Evolutionary conservation across 2,329 filamentous ascomycete species (phyloP).

Genomic region (Epicoccum sorghinum): DNA sequence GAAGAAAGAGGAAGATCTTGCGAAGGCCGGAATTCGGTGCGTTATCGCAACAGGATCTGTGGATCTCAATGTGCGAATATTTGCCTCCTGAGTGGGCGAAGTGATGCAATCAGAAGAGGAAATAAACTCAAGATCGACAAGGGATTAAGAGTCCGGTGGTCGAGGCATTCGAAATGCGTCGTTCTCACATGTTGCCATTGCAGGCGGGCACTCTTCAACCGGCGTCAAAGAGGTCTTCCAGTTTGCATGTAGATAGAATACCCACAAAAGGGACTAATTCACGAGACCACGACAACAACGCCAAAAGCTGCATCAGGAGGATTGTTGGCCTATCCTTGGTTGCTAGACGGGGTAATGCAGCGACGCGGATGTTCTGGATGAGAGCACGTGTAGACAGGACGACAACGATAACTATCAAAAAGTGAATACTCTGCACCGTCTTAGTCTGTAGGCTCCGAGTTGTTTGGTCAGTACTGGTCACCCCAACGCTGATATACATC

Average conservation of each 20-base stretch:
- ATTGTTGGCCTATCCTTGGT: neutral
- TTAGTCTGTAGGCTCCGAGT: no score
- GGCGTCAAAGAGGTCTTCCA: no score
- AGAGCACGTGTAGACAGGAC: slow-evolving; percentile 2
- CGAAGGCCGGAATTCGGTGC: slow-evolving; percentile 73
- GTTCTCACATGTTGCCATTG: neutral
- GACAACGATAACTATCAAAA: neutral
- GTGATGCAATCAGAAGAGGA: neutral
- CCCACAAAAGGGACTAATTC: no score
- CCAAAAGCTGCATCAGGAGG: neutral
- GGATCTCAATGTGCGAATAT: slow-evolving; percentile 78
- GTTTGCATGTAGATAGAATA: no score
- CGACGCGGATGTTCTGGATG: neutral
- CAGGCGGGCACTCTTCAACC: neutral
- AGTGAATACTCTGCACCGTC: neutral
- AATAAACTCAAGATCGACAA: neutral
- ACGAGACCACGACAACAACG: no score
- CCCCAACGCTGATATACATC: no score
- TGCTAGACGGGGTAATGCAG: neutral
- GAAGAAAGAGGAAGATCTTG: slow-evolving; percentile 60
- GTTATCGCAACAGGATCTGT: slow-evolving; percentile 88
- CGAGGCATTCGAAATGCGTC: neutral
- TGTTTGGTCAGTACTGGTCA: no score
- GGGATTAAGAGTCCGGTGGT: neutral
- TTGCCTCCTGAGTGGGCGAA: slow-evolving; percentile 61